phyloP scores from a whole-genome alignment of 805 yeast species.

The Novakomyces olei region DNA sequence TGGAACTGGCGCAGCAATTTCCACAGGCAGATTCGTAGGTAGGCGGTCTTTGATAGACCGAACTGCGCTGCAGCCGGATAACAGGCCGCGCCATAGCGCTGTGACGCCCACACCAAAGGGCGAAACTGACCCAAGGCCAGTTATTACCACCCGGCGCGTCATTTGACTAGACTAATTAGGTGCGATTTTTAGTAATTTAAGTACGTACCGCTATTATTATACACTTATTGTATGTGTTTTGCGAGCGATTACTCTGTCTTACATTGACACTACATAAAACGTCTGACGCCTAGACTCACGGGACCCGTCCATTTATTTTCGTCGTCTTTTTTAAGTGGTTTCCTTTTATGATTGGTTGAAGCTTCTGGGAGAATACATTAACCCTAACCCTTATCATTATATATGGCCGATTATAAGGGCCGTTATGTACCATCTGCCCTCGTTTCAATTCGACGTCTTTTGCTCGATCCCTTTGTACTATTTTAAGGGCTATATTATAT shows the following conservation, averaged over 20 bases:
- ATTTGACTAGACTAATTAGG: too few species aligned
- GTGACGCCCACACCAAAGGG: conserved; percentile 52
- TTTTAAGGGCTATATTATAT: too few species aligned
- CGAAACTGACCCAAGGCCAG: conserved; percentile 71
- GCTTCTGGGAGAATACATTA: neutral
- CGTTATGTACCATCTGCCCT: neutral
- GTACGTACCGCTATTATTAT: too few species aligned
- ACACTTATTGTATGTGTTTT: too few species aligned
- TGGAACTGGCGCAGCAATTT: conserved; percentile 60
- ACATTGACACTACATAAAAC: too few species aligned
- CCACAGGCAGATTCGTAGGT: conserved; percentile 37
- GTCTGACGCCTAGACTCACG: too few species aligned
- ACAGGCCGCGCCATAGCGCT: conserved; percentile 16
- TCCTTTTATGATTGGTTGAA: too few species aligned
- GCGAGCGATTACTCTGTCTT: too few species aligned
- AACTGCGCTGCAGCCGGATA: conserved; percentile 19
- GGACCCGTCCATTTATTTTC: too few species aligned
- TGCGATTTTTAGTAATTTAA: too few species aligned
- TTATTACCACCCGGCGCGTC: conserved; percentile 50
- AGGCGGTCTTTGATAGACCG: conserved; percentile 19
- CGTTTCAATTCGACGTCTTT: neutral
- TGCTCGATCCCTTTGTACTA: neutral
- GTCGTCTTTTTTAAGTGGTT: too few species aligned
- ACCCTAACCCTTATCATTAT: neutral
- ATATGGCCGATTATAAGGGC: neutral